Conservation (phyloP, 192 early-diverging fungal species). For the Coemansia sp. region DNA sequence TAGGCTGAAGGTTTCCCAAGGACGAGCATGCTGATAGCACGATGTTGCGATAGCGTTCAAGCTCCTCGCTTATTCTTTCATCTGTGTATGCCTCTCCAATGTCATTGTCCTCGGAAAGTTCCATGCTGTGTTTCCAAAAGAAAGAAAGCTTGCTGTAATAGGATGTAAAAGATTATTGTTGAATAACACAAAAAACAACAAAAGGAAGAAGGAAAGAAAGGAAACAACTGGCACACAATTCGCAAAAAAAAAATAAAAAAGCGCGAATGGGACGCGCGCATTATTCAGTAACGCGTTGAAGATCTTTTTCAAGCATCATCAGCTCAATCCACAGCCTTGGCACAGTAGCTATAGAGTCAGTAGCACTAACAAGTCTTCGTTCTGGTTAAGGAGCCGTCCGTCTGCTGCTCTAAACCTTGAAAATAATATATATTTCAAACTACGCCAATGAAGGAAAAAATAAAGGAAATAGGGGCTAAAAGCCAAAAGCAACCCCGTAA, state of each 20-base stretch:
- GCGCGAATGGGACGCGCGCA: constrained; percentile 4
- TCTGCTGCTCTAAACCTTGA: not conserved
- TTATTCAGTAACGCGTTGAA: not conserved
- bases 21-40: constrained; percentile 82
- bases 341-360: too few relatives aligned
- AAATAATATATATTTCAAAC: not conserved
- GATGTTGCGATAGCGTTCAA: constrained; percentile 41
- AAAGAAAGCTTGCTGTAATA: not conserved
- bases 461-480: not conserved
- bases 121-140: not conserved
- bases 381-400: not conserved
- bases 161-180: not conserved
- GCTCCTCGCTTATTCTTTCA: constrained; percentile 36
- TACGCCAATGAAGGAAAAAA: constrained; percentile 5
- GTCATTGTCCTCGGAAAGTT: constrained; percentile 4
- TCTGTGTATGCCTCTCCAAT: constrained; percentile 20
- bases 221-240: not conserved
- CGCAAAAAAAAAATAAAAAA: constrained; percentile 7
- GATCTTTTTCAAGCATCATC: not conserved
- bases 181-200: constrained; percentile 1
- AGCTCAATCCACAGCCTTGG: too few relatives aligned
- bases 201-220: not conserved
- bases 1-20: constrained; percentile 73
- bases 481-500: not conserved
- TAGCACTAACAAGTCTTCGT: too few relatives aligned